These are phyloP conservation scores for Pleurotus pulmonarius DNA, from an alignment of 768 basidiomycete species.

Conservation along the genomic window DNA sequence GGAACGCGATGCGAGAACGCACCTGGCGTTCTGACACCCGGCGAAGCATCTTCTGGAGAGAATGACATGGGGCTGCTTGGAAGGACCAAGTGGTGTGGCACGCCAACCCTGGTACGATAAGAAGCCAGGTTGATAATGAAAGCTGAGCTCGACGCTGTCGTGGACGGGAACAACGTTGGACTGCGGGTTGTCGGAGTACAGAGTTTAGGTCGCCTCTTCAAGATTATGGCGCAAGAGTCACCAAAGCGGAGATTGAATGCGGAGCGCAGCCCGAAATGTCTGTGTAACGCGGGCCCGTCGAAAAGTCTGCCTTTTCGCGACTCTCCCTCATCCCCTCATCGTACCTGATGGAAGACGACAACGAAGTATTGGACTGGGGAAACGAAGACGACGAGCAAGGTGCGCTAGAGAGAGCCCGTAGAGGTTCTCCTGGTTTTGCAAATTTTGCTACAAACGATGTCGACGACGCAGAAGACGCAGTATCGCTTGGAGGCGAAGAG, in stretches of 20 bases:
- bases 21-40: constrained; percentile 25
- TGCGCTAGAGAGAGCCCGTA: constrained; percentile 5
- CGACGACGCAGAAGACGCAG: constrained; percentile 53
- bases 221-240: too few species aligned
- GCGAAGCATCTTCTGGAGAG: constrained; percentile 35
- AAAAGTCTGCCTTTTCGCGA: too few species aligned
- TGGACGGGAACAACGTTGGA: background rate
- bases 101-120: constrained; percentile 16
- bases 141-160: background rate
- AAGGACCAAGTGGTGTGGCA: constrained; percentile 1
- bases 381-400: constrained; percentile 40
- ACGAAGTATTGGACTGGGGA: constrained; percentile 69
- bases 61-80: constrained; percentile 20
- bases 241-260: too few species aligned
- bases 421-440: constrained; percentile 5
- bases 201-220: background rate
- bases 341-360: constrained; percentile 56
- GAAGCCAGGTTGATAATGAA: constrained; percentile 12
- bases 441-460: constrained; percentile 33
- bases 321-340: constrained; percentile 14
- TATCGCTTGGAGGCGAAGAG: constrained; percentile 72
- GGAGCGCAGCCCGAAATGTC: background rate
- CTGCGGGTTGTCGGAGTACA: background rate
- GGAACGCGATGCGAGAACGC: constrained; percentile 60
- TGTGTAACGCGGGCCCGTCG: constrained; percentile 12